Base-by-base conservation (phyloP, 495 filamentous ascomycete genomes). In the Tuber calosporum region DNA sequence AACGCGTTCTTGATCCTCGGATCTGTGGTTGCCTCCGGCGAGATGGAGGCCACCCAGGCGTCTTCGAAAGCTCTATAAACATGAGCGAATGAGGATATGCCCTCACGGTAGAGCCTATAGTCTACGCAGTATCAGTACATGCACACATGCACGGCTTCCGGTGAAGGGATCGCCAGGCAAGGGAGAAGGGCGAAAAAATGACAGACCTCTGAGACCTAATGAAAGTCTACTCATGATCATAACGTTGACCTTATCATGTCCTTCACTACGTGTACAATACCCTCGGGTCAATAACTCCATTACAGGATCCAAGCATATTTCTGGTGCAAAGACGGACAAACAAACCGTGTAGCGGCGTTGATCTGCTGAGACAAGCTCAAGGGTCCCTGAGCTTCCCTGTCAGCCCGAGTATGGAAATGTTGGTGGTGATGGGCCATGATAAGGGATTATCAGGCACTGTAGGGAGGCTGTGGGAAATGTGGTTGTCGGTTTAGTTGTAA, bases 51-150 rank as follows among this genome's bases (percentile, higher is more conserved):
- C n/a, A 81, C 62, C 76, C 79, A 81, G 39, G 67, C 79, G 9
- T 74, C 70, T 37, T 81, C 80, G 36, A 81, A 81, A 20, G 80
- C 68, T n/a, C 67, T 69, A 74, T 77, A 81, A 58, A 81, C 69
- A 66, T 77, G 73, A 17, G 73, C 68, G 75, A 81, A 81, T 38
- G 79, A 79, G 11, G 77, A 40, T 34, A 81, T 70, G 11, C 79
- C 80, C 67, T 81, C 74, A 11, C 79, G 80, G 69, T 79, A 81
- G n/a, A 79, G 76, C 17, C 48, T 69, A 68, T 79, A 58, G 48
- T 81, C 74, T 77, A 36, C 2, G 19, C 11, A 15, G 41, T 11
- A 38, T 19, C 26, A 62, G 53, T 11, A 62, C 9, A 17, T 4
- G 26, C 53, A 30, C 4, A 62, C 9, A 17, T 4, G 26, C 53